These are phyloP conservation scores for Aegilops sharonensis DNA, from an alignment of 176 grass and related monocot species.

Conservation along the genomic window DNA sequence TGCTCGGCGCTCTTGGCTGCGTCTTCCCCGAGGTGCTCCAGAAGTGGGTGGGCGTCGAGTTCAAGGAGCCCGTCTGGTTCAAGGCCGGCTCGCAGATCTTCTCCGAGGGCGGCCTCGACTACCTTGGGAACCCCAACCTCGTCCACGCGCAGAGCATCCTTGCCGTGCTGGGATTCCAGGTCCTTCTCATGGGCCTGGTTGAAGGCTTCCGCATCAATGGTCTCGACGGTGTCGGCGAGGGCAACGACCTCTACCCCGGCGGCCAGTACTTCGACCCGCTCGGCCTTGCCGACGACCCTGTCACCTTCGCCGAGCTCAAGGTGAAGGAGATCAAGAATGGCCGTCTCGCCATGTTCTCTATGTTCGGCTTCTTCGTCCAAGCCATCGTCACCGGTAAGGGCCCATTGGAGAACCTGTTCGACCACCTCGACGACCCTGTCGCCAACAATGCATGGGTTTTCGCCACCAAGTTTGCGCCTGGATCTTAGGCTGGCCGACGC, in stretches of 20 bases:
- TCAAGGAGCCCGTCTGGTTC: constrained; percentile 99
- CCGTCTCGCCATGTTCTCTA: constrained; percentile 94
- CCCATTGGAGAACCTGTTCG: constrained; percentile 88
- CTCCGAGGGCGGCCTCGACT: constrained; percentile 92
- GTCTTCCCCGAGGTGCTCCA: constrained; percentile 85
- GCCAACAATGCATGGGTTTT: constrained; percentile 97
- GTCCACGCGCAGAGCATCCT: constrained; percentile 99
- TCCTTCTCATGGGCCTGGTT: constrained; percentile 91
- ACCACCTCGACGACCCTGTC: constrained; percentile 83
- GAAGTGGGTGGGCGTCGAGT: constrained; percentile 91
- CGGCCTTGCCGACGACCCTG: constrained; percentile 84
- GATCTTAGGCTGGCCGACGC: constrained; percentile 38
- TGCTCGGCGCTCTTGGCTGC: constrained; percentile 89
- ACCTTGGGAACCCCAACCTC: constrained; percentile 94
- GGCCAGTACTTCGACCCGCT: constrained; percentile 93
- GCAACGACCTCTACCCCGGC: constrained; percentile 92
- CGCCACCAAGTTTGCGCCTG: constrained; percentile 87
- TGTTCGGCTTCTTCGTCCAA: constrained; percentile 94
- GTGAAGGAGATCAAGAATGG: constrained; percentile 99
- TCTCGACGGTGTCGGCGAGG: constrained; percentile 79
- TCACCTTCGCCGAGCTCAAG: constrained; percentile 82
- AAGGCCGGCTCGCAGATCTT: constrained; percentile 98
- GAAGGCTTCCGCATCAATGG: constrained; percentile 95
- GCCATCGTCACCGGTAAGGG: constrained; percentile 95
- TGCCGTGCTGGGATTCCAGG: constrained; percentile 84